These are phyloP conservation scores for Cephalotrichum gorgonifer DNA, from an alignment of 2,329 filamentous ascomycete species.

Conservation along the genomic window DNA sequence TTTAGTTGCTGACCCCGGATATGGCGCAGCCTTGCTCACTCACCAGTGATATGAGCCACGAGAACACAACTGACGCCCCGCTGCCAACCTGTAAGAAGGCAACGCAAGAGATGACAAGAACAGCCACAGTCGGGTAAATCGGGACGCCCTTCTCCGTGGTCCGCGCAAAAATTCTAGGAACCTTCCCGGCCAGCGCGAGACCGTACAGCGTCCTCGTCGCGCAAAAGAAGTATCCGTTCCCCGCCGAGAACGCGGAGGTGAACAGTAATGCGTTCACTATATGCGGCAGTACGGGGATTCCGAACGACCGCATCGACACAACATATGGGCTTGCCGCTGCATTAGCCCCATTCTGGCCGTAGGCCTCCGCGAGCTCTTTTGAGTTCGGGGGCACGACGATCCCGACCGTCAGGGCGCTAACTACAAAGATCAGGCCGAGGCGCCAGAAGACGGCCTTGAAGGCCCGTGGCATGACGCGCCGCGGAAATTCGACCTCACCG, in stretches of 20 bases:
- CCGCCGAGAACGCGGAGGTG: constrained; percentile 49
- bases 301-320: constrained; percentile 60
- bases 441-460: constrained; percentile 67
- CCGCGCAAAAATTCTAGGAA: constrained; percentile 35
- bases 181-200: constrained; percentile 43
- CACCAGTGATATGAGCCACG: too few relatives aligned
- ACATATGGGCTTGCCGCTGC: constrained; percentile 52
- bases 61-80: constrained; percentile 54
- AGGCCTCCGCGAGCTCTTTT: constrained; percentile 29
- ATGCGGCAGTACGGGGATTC: constrained; percentile 55
- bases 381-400: constrained; percentile 59
- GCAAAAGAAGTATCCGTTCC: constrained; percentile 46
- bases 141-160: constrained; percentile 48
- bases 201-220: constrained; percentile 46
- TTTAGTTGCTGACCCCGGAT: too few relatives aligned
- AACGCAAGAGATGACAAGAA: constrained; percentile 58
- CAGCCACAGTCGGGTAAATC: constrained; percentile 50
- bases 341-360: constrained; percentile 37
- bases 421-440: constrained; percentile 46
- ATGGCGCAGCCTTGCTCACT: too few relatives aligned
- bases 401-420: constrained; percentile 55
- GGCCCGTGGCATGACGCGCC: constrained; percentile 53
- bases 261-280: constrained; percentile 71
- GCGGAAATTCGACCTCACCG: constrained; percentile 56
- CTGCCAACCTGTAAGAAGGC: constrained; percentile 67